Conservation (phyloP, 2,329 filamentous ascomycete genomes). For the Ophiostoma quercus region DNA sequence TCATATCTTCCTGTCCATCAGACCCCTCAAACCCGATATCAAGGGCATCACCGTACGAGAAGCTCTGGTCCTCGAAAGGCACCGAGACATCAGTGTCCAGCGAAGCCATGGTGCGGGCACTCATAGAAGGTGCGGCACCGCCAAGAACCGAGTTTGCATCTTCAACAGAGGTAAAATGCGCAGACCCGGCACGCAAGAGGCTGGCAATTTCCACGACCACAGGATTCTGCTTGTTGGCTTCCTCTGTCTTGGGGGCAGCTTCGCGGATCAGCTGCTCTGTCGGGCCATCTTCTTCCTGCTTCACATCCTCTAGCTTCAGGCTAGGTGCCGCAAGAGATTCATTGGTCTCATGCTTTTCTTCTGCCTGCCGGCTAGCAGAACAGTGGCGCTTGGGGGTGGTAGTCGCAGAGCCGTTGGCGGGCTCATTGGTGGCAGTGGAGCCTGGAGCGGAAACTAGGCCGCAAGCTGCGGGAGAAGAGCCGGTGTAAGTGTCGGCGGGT, state of each 20-base stretch:
- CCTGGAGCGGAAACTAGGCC: background rate
- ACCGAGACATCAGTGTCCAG: background rate
- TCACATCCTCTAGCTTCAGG: background rate
- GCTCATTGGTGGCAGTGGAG: background rate
- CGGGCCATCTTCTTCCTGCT: background rate
- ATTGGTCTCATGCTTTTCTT: background rate
- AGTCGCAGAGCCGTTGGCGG: background rate
- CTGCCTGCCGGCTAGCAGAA: background rate
- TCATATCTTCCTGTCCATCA: background rate
- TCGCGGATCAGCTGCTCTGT: background rate
- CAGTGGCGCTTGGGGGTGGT: background rate
- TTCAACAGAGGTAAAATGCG: background rate
- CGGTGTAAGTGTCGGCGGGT: conserved; percentile 1
- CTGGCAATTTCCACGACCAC: background rate
- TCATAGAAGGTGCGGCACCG: background rate
- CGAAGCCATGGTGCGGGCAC: background rate
- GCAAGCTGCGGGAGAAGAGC: background rate
- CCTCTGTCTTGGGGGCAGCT: background rate
- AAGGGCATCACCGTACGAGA: background rate
- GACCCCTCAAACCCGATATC: background rate
- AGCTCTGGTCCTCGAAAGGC: background rate
- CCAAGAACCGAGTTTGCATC: background rate
- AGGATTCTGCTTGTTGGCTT: background rate
- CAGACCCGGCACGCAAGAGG: background rate
- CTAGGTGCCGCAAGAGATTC: background rate